Base-by-base conservation (phyloP, 495 filamentous ascomycete species). In the Neurospora sp. region DNA sequence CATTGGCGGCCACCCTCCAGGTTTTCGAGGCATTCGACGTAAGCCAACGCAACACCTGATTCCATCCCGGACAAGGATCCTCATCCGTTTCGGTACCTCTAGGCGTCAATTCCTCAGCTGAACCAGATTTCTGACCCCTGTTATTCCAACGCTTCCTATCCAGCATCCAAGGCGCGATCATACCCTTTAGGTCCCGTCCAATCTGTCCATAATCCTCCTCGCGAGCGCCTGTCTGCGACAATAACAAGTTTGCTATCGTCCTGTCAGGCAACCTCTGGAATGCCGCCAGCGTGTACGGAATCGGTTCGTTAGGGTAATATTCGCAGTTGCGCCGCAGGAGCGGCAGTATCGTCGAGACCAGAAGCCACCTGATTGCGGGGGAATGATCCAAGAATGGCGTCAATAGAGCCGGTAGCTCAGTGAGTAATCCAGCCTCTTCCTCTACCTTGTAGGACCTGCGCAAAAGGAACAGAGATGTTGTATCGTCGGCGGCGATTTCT, bases 111-210 rank as follows among this genome's bases (percentile, higher is more conserved):
- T 76, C 78, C 66, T 59, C 73, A 31, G 73, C 9, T 11, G 31
- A 43, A 8, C 40, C 66, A 34, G 69, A 36, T 13, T 71, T 62
- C 37, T 77, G 75, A 36, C 77, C 73, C 70, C 72, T 70, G 37
- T 78, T 69, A 74, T 75, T 90, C 78, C 90, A 89, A 70, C 88
- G 86, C 70, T 79, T 88, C 72, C 89, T 87, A 42, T 91, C 92
- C 78, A 91, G 91, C 70, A 95, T 86, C 94, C 94, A 97, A 17
- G 94, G 92, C 0, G 91, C 92, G 74, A 96, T 85, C 10, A 97
- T 76, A 4, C 92, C 91, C 69, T 89, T 88, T 72, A 97, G 73
- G 76, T 97, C 94, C 75, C 90, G 88, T 19, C 88, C 89, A 73
- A 92, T 81, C n/a, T 79, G 81, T 19, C 78, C 80, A 19, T 86